Percentiles rank a stretch among this genome's conserved stretches.
Evolutionary conservation across 2,329 filamentous ascomycete species (phyloP).

Genomic region (Cercospora sojina): DNA sequence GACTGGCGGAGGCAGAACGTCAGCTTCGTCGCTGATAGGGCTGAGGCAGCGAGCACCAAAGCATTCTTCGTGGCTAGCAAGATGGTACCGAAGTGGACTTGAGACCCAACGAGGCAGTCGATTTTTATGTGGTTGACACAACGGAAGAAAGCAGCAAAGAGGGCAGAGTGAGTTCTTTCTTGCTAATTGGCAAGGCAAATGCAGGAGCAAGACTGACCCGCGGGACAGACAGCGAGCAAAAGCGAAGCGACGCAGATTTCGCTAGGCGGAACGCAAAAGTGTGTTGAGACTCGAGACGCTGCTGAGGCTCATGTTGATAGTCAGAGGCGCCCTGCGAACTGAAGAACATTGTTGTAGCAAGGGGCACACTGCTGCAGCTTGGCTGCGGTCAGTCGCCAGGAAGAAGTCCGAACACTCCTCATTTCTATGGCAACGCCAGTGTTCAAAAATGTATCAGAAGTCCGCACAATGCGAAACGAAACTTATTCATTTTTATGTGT

Average conservation of each 20-base stretch:
- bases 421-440: too few relatives aligned
- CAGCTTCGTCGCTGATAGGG: background rate
- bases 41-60: background rate
- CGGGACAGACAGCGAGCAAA: background rate
- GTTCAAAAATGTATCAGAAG: background rate
- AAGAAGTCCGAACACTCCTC: background rate
- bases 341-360: background rate
- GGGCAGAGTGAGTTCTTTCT: background rate
- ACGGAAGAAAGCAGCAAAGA: background rate
- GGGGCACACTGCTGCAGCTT: background rate
- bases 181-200: background rate
- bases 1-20: background rate
- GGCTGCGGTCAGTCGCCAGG: background rate
- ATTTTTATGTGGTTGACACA: background rate
- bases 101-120: background rate
- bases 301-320: background rate
- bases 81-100: background rate
- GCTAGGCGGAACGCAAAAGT: background rate
- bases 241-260: background rate
- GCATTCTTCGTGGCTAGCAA: background rate
- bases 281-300: background rate
- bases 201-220: background rate
- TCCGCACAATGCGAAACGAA: background rate
- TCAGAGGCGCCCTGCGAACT: too few relatives aligned
- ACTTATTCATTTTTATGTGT: background rate